Conservation (phyloP, 139 green algal genomes). For the Edaphochlamys debaryana region DNA sequence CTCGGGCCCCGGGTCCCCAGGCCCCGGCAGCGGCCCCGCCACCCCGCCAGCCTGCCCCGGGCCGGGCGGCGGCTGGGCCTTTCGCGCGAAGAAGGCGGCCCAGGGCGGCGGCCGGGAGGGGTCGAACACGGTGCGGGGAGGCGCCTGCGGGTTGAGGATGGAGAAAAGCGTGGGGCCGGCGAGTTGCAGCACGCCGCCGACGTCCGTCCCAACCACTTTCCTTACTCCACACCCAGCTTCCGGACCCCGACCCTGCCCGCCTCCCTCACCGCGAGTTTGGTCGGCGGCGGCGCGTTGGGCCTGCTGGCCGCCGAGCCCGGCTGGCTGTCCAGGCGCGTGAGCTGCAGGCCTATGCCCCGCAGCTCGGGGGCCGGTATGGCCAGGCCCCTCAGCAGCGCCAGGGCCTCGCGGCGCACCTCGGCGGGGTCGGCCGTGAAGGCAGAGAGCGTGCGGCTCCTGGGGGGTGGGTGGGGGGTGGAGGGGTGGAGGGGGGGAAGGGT, state of each 20-base stretch:
- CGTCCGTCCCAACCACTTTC: too few relatives aligned
- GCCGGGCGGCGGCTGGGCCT: too few relatives aligned
- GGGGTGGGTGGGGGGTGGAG: constrained; percentile 45
- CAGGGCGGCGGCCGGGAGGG: constrained; percentile 13
- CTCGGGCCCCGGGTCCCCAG: background rate
- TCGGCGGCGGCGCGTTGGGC: constrained; percentile 31
- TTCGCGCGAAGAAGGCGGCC: background rate
- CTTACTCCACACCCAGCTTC: too few relatives aligned
- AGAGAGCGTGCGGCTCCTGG: constrained; percentile 52
- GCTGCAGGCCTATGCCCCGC: constrained; percentile 82
- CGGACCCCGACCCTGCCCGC: too few relatives aligned
- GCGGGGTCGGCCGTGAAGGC: constrained; percentile 24
- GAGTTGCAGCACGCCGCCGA: background rate
- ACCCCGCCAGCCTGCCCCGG: too few relatives aligned
- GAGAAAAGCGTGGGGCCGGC: background rate
- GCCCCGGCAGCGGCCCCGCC: too few relatives aligned
- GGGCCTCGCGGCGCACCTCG: constrained; percentile 60
- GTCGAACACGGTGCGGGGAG: constrained; percentile 20
- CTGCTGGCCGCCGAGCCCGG: constrained; percentile 30
- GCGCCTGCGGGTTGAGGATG: constrained; percentile 19
- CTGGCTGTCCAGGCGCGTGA: constrained; percentile 67
- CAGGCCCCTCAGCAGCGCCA: constrained; percentile 67
- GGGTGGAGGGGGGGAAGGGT: background rate
- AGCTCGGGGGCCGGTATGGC: constrained; percentile 69
- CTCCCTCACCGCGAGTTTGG: constrained; percentile 52